phyloP scores from a whole-genome alignment of 2,329 filamentous ascomycete genomes.

The Xylariaceae sp. region DNA sequence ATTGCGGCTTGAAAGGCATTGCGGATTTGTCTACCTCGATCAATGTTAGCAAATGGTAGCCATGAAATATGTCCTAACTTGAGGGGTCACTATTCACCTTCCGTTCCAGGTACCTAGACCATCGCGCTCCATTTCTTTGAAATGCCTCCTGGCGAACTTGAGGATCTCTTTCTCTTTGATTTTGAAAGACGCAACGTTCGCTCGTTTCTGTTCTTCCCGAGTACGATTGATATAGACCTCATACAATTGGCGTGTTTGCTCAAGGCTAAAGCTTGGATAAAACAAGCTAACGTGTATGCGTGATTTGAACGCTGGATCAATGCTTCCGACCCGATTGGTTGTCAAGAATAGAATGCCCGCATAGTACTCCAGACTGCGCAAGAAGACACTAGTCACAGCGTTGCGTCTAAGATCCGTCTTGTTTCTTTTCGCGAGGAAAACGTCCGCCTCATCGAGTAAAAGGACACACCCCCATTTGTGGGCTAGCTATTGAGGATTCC shows the following conservation, averaged over 20 bases:
- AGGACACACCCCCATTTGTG: slow-evolving; percentile 13
- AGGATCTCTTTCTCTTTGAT: slow-evolving; percentile 14
- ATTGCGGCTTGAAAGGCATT: slow-evolving; percentile 14
- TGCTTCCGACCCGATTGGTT: slow-evolving; percentile 9
- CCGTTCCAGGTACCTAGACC: slow-evolving; percentile 11
- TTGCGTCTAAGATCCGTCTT: slow-evolving; percentile 9
- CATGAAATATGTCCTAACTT: too few species aligned
- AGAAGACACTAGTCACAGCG: slow-evolving; percentile 9
- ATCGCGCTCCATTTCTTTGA: slow-evolving; percentile 8
- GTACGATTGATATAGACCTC: slow-evolving; percentile 8
- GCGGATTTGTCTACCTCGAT: slow-evolving; percentile 9
- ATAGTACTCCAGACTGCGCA: slow-evolving; percentile 10
- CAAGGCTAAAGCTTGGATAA: slow-evolving; percentile 7
- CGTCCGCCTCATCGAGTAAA: slow-evolving; percentile 11
- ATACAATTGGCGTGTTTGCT: slow-evolving; percentile 7
- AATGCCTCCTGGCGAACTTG: slow-evolving; percentile 11
- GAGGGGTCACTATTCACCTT: slow-evolving; percentile 7
- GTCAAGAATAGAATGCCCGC: slow-evolving; percentile 6
- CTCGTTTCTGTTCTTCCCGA: slow-evolving; percentile 4
- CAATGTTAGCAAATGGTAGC: background rate
- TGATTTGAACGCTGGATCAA: slow-evolving; percentile 14
- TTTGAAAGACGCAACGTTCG: background rate
- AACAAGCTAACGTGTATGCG: slow-evolving; percentile 10
- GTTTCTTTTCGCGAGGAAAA: slow-evolving; percentile 8
- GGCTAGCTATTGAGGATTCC: too few species aligned